Conservation (phyloP, 257 asterid genomes). For the Apocynum venetum region DNA sequence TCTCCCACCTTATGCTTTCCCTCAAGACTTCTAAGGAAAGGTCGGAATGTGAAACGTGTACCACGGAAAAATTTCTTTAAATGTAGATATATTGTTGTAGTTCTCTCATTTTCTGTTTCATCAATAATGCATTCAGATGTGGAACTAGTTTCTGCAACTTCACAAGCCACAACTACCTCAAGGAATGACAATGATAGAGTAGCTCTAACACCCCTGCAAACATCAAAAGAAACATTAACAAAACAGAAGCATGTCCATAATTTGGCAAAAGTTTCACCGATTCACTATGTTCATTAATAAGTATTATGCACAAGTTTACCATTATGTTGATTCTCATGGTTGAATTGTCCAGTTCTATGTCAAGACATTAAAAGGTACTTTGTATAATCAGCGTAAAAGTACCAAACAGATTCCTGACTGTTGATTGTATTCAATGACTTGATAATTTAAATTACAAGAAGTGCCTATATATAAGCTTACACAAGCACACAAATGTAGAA, state of each 20-base stretch:
- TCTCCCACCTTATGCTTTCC: conserved; percentile 84
- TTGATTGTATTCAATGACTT: too few relatives aligned
- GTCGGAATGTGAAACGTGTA: conserved; percentile 68
- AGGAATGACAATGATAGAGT: conserved; percentile 68
- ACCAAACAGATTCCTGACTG: background rate
- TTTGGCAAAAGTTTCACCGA: background rate
- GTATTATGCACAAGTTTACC: background rate
- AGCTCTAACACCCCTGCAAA: conserved; percentile 79
- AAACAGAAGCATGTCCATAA: conserved; percentile 1
- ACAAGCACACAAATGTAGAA: too few relatives aligned
- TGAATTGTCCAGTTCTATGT: background rate
- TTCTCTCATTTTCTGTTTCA: conserved; percentile 34
- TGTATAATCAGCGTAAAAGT: background rate
- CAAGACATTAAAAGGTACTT: background rate
- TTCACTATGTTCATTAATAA: background rate
- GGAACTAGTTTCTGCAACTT: conserved; percentile 46
- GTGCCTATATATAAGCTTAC: too few relatives aligned
- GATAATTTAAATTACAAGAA: too few relatives aligned
- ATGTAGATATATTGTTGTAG: conserved; percentile 61
- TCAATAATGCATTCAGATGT: conserved; percentile 39
- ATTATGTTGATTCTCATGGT: background rate
- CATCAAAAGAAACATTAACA: background rate
- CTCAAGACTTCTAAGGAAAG: conserved; percentile 78
- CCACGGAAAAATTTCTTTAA: conserved; percentile 95
- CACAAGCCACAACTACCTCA: conserved; percentile 89